Percentiles rank a stretch among this genome's conserved stretches.
phyloP scores from a whole-genome alignment of 805 yeast species.

The Candida hungchunana region DNA sequence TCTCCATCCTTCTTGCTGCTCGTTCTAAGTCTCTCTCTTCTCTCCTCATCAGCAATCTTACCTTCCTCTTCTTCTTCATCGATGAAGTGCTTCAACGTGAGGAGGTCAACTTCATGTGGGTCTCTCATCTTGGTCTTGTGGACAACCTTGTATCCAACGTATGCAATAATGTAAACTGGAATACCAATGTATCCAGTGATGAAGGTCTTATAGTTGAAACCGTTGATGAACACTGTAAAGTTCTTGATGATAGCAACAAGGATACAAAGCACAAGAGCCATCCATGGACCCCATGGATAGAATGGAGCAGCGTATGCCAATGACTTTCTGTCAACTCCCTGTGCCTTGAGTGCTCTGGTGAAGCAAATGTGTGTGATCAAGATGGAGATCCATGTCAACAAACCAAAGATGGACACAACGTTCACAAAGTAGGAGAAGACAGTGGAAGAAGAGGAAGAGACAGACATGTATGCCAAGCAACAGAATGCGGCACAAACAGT shows the following conservation, averaged over 20 bases:
- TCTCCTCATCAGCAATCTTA: conserved; percentile 24
- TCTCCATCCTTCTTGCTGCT: conserved; percentile 31
- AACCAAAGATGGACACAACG: conserved; percentile 71
- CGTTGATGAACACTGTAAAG: conserved; percentile 65
- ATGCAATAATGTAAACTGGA: conserved; percentile 54
- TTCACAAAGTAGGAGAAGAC: conserved; percentile 69
- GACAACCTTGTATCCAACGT: conserved; percentile 54
- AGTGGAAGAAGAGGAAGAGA: conserved; percentile 48
- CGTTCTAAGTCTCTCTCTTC: conserved; percentile 20
- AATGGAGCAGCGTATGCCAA: conserved; percentile 57
- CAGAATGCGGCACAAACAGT: conserved; percentile 47
- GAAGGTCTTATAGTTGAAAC: conserved; percentile 58
- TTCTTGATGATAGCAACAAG: conserved; percentile 62
- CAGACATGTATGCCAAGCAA: conserved; percentile 67
- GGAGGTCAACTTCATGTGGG: conserved; percentile 58
- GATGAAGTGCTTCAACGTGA: conserved; percentile 44
- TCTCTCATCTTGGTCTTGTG: conserved; percentile 44
- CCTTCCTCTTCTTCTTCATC: conserved; percentile 28
- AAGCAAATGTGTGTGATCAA: conserved; percentile 64
- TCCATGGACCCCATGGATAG: conserved; percentile 63
- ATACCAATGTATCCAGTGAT: conserved; percentile 69
- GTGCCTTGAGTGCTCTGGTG: conserved; percentile 60
- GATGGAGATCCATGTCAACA: conserved; percentile 72
- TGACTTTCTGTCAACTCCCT: conserved; percentile 48
- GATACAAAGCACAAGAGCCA: conserved; percentile 50